Evolutionary conservation across 495 filamentous ascomycete genomes (phyloP), one percentile per base, ranked within the genome.

Genomic region (Trichocladium uniseriatum): DNA sequence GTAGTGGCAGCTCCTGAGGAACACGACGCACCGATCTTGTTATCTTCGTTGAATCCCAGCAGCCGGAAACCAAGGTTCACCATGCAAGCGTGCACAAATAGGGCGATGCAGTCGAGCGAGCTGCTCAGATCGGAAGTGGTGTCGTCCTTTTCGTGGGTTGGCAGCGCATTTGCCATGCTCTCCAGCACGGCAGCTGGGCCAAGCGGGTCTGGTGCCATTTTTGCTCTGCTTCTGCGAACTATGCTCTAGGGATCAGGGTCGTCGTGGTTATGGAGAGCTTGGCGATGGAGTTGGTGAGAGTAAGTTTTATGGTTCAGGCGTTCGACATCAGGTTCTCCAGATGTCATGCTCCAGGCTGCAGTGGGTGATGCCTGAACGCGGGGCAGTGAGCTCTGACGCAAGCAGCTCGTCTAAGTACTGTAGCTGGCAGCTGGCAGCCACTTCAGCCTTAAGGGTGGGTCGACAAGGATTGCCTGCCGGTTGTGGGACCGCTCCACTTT

Each of bases 1-100:
- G 37, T 15, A 29, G 41, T 14, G 41, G 31, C 10, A 27, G 46
- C 28, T 41, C 13, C 31, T 39, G 16, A 45, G 9, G n/a, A 10
- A 32, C 9, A 11, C 31, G 31, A 46, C 61, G 43, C 68, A 85
- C 84, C 74, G 47, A 83, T 76, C 24, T 70, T 77, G 48, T 87
- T 43, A 19, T 91, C 87, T 64, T 97, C 89, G 15, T 82, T 75
- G 16, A 95, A 83, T 1, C 90, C 89, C 18, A 90, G 63, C 7
- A 97, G 71, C 38, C 86, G 76, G 64, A 96, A 97, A 38, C 81
- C 87, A 9, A 91, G 78, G 5, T 82, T 80, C 22, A 75, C 56
- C 83, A 97, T 86, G 59, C 81, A 86, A 22, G 87, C 87, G 63
- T 98, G 91, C 35, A 79, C 73, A 55, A 92, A 82, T 34, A 97